These are phyloP conservation scores for Entonaema liquescens DNA, from an alignment of 495 filamentous ascomycete species.

Conservation along the genomic window DNA sequence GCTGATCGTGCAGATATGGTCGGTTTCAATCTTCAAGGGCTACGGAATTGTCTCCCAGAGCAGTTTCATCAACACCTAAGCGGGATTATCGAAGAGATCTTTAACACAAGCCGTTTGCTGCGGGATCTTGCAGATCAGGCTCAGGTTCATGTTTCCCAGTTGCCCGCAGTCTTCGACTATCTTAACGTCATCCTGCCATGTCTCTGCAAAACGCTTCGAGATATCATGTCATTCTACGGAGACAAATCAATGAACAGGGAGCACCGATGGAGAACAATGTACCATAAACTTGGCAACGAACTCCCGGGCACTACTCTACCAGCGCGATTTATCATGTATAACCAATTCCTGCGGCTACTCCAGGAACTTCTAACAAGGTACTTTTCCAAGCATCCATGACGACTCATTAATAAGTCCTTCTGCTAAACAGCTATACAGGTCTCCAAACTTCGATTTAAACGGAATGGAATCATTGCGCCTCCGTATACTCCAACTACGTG, in stretches of 20 bases:
- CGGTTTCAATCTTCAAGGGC: constrained; percentile 51
- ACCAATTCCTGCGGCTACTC: constrained; percentile 59
- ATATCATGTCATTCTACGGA: constrained; percentile 61
- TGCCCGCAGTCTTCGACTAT: constrained; percentile 59
- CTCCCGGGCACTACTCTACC: constrained; percentile 57
- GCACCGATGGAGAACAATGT: constrained; percentile 62
- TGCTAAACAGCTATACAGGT: constrained; percentile 46
- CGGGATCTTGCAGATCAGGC: constrained; percentile 61
- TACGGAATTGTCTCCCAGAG: constrained; percentile 51
- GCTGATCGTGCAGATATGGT: constrained; percentile 56
- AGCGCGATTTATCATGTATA: constrained; percentile 62
- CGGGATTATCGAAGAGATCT: constrained; percentile 54
- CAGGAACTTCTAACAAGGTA: constrained; percentile 60
- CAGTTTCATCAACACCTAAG: constrained; percentile 54
- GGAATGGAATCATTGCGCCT: constrained; percentile 57
- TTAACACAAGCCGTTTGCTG: constrained; percentile 53
- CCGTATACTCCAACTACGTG: constrained; percentile 57
- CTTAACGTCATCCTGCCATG: constrained; percentile 63
- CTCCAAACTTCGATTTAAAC: constrained; percentile 61
- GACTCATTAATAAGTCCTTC: constrained; percentile 5
- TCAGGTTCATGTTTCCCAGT: constrained; percentile 56
- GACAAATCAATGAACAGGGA: constrained; percentile 56
- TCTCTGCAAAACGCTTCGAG: constrained; percentile 56
- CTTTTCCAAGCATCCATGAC: background rate
- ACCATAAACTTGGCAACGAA: constrained; percentile 60